Evolutionary conservation across 2,329 filamentous ascomycete genomes (phyloP).

Genomic region (Aspergillus awamori): DNA sequence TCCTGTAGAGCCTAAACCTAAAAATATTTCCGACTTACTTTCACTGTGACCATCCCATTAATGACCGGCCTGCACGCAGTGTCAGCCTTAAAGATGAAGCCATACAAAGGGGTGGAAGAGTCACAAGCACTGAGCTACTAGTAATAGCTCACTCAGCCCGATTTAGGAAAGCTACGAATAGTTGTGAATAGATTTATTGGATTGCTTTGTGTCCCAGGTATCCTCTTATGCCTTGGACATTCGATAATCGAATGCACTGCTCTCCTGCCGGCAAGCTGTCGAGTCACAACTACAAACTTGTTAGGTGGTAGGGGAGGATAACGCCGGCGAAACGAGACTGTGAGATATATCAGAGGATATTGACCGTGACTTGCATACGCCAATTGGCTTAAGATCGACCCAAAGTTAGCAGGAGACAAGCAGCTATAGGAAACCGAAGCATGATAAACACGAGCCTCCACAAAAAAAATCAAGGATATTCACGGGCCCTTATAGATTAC

Average conservation of each 20-base stretch:
- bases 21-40: not conserved
- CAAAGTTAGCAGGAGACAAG: not conserved
- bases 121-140: no score
- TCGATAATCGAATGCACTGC: no score
- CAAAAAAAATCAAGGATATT: not conserved
- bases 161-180: no score
- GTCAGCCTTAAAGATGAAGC: not conserved
- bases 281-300: no score
- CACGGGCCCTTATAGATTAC: not conserved
- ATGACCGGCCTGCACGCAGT: not conserved
- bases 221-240: no score
- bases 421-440: not conserved
- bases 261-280: no score
- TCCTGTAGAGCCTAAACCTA: not conserved
- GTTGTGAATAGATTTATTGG: no score
- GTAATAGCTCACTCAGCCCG: no score
- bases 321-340: not conserved
- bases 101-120: not conserved
- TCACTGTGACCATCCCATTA: not conserved
- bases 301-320: not conserved
- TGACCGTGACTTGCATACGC: no score
- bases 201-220: no score
- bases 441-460: not conserved
- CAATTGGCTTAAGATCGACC: no score
- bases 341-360: not conserved